Evolutionary conservation across 805 yeast species (phyloP).

Genomic region (Saturnispora bothae): DNA sequence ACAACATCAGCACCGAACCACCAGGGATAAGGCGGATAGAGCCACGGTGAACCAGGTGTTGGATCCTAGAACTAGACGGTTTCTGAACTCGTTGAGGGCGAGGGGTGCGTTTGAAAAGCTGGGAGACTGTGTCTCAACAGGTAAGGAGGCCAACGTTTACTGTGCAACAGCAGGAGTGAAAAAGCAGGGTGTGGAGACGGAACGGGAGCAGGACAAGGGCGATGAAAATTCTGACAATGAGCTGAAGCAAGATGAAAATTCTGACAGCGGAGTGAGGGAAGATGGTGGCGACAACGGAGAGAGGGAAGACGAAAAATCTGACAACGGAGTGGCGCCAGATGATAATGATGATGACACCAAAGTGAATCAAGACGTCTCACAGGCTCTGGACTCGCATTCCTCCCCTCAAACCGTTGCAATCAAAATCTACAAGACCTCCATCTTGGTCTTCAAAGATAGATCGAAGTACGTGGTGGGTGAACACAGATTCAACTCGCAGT

Average conservation of each 20-base stretch:
- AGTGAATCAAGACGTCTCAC: no score
- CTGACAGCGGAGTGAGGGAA: neutral
- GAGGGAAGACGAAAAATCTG: neutral
- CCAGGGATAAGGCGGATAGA: constrained; percentile 79
- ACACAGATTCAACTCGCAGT: constrained; percentile 73
- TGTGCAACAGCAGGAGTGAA: constrained; percentile 37
- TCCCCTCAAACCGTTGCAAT: constrained; percentile 27
- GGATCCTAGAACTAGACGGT: constrained; percentile 86
- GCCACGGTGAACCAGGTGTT: constrained; percentile 96
- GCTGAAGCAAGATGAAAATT: neutral
- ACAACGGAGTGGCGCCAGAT: neutral
- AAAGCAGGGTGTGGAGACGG: constrained; percentile 16
- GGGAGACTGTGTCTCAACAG: constrained; percentile 92
- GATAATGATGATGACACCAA: neutral
- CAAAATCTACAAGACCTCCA: constrained; percentile 92
- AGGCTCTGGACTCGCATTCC: neutral
- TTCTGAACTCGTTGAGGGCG: constrained; percentile 69
- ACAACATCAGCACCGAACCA: constrained; percentile 34
- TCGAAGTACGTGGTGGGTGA: constrained; percentile 96
- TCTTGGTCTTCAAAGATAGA: constrained; percentile 91
- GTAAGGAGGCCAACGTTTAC: constrained; percentile 98
- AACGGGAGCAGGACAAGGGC: constrained; percentile 8
- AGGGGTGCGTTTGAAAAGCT: constrained; percentile 76
- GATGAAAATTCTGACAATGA: neutral
- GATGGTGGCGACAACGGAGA: neutral